A percentile compares a stretch with the other conserved stretches of the same genome.
Conservation (phyloP, 345 rosid species). For the Alliaria petiolata region DNA sequence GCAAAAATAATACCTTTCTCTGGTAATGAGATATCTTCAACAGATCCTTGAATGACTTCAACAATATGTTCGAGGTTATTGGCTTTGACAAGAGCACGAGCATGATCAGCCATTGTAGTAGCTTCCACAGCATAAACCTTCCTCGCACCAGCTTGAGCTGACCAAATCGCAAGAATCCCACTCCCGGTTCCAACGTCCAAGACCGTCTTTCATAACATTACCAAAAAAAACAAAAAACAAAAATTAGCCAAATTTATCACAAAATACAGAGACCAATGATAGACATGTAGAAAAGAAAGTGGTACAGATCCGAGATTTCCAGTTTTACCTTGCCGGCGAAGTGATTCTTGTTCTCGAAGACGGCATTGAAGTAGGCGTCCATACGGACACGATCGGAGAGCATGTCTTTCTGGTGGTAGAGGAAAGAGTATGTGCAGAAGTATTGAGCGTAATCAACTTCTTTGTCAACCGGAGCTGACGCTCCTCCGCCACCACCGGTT, state of each 20-base stretch:
- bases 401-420: slow-evolving; percentile 98
- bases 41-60: slow-evolving; percentile 83
- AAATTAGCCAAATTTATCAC: slow-evolving; percentile 9
- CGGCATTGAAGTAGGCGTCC: no score
- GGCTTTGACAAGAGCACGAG: slow-evolving; percentile 72
- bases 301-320: no score
- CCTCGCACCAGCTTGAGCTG: slow-evolving; percentile 98
- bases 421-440: slow-evolving; percentile 83
- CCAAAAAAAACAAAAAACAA: neutral
- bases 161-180: slow-evolving; percentile 99
- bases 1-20: slow-evolving; percentile 65
- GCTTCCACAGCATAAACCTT: slow-evolving; percentile 99
- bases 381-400: no score
- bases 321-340: no score
- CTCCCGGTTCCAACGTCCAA: slow-evolving; percentile 98
- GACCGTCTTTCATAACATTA: slow-evolving; percentile 54
- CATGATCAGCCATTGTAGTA: slow-evolving; percentile 92
- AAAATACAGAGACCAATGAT: neutral
- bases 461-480: slow-evolving; percentile 62
- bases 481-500: slow-evolving; percentile 28
- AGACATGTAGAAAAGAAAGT: neutral
- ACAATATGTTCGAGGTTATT: slow-evolving; percentile 69
- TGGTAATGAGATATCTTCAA: slow-evolving; percentile 78
- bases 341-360: no score
- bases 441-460: slow-evolving; percentile 85